Evolutionary conservation across 495 filamentous ascomycete species (phyloP).

Genomic region (Lepidopterella palustris): DNA sequence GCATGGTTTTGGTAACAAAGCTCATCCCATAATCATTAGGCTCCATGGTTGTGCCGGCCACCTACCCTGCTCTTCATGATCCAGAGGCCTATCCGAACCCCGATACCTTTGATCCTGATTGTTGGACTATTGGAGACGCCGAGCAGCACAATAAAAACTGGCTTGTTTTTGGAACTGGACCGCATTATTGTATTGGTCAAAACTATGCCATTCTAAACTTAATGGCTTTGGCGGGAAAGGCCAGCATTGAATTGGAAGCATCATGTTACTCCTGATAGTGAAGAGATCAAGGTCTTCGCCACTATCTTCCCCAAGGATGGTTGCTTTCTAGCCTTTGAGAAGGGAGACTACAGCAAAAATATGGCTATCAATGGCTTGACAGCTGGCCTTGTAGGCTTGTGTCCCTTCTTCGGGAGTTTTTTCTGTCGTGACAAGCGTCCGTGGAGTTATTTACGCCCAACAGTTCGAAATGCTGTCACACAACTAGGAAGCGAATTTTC

Average conservation of each 20-base stretch:
- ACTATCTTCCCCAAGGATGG: slow-evolving; percentile 94
- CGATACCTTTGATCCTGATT: slow-evolving; percentile 82
- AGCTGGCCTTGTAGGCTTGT: too few relatives aligned
- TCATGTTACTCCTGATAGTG: slow-evolving; percentile 67
- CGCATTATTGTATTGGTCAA: slow-evolving; percentile 96
- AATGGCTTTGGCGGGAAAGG: slow-evolving; percentile 87
- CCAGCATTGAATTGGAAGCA: slow-evolving; percentile 94
- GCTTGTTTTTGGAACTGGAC: slow-evolving; percentile 91
- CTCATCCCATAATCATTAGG: slow-evolving; percentile 43
- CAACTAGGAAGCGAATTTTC: too few relatives aligned
- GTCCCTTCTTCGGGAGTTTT: too few relatives aligned
- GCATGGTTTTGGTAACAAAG: neutral
- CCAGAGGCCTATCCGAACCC: slow-evolving; percentile 87
- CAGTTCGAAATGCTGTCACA: too few relatives aligned
- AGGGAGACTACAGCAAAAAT: too few relatives aligned
- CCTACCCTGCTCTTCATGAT: slow-evolving; percentile 86
- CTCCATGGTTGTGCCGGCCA: slow-evolving; percentile 91
- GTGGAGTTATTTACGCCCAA: too few relatives aligned
- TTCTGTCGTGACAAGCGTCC: too few relatives aligned
- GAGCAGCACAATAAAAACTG: slow-evolving; percentile 94
- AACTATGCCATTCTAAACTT: slow-evolving; percentile 84
- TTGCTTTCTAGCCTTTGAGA: too few relatives aligned
- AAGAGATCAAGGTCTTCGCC: slow-evolving; percentile 97
- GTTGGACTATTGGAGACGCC: slow-evolving; percentile 85
- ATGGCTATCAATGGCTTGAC: too few relatives aligned